Evolutionary conservation across 805 yeast genomes (phyloP).

Genomic region (Clavispora carvajalis): DNA sequence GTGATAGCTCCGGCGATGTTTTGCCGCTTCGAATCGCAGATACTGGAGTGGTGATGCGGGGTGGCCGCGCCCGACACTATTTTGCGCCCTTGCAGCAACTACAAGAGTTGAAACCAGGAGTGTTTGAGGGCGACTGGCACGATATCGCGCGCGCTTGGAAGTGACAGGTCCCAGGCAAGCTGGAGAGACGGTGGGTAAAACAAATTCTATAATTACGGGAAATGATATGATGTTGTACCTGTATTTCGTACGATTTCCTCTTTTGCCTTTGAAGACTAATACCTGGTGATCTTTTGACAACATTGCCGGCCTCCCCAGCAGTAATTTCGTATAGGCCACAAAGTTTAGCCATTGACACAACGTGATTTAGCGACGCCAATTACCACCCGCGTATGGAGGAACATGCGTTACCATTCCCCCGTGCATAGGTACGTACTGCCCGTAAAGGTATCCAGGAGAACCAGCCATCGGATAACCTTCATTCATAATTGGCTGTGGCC

Average conservation of each 20-base stretch:
- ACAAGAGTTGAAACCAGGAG: neutral
- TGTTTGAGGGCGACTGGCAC: constrained; percentile 3
- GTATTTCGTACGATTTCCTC: too few species aligned
- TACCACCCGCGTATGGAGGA: constrained; percentile 14
- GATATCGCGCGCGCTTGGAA: neutral
- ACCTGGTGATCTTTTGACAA: too few species aligned
- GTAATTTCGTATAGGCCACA: too few species aligned
- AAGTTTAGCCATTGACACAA: too few species aligned
- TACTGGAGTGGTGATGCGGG: constrained; percentile 42
- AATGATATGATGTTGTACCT: too few species aligned
- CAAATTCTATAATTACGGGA: too few species aligned
- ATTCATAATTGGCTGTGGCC: constrained; percentile 10
- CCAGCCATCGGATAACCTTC: constrained; percentile 15
- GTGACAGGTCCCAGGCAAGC: too few species aligned
- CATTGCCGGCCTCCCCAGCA: too few species aligned
- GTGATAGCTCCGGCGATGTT: constrained; percentile 59
- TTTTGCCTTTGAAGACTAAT: too few species aligned
- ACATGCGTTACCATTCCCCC: constrained; percentile 25
- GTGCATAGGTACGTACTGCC: constrained; percentile 31
- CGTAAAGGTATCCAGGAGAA: constrained; percentile 36
- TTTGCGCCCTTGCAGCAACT: neutral
- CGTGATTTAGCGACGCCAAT: constrained; percentile 12
- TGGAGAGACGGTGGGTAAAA: too few species aligned
- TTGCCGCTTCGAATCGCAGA: constrained; percentile 41
- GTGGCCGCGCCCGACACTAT: constrained; percentile 14